Conservation (phyloP, 83 land plant genomes). For the Diphasiastrum complanatum region DNA sequence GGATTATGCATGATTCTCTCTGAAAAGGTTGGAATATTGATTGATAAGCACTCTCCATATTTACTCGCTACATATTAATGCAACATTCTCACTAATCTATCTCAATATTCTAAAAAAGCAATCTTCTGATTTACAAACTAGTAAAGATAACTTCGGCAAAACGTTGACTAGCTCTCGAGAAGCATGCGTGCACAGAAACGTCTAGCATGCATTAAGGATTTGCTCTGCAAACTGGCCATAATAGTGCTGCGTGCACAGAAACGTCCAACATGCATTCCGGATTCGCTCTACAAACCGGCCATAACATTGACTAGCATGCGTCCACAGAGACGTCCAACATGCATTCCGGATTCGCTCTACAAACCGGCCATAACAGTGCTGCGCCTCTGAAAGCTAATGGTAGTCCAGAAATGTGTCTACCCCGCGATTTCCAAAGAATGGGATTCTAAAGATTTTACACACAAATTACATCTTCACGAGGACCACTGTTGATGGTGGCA, state of each 20-base stretch:
- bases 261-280: conserved; percentile 33
- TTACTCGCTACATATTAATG: too few species aligned
- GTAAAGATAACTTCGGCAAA: conserved; percentile 33
- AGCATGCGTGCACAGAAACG: conserved; percentile 33
- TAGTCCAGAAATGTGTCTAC: conserved; percentile 32
- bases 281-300: conserved; percentile 26
- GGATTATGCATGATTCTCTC: too few species aligned
- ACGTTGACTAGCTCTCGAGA: conserved; percentile 33
- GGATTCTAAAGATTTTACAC: too few species aligned
- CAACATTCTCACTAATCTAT: too few species aligned
- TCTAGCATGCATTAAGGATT: conserved; percentile 32
- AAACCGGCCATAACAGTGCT: conserved; percentile 31
- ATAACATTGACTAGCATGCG: conserved; percentile 34
- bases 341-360: conserved; percentile 26
- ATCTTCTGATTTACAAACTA: too few species aligned
- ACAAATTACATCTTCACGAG: too few species aligned
- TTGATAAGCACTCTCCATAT: too few species aligned
- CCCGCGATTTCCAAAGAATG: conserved; percentile 16
- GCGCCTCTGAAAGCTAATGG: conserved; percentile 33
- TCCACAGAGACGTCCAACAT: conserved; percentile 34
- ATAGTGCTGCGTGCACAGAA: conserved; percentile 31
- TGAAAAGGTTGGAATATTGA: too few species aligned
- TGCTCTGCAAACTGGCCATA: conserved; percentile 29
- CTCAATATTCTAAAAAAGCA: too few species aligned
- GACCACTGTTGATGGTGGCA: too few species aligned